Conservation (phyloP, 1,139 yeast species). For the Hyphopichia buzzinii region DNA sequence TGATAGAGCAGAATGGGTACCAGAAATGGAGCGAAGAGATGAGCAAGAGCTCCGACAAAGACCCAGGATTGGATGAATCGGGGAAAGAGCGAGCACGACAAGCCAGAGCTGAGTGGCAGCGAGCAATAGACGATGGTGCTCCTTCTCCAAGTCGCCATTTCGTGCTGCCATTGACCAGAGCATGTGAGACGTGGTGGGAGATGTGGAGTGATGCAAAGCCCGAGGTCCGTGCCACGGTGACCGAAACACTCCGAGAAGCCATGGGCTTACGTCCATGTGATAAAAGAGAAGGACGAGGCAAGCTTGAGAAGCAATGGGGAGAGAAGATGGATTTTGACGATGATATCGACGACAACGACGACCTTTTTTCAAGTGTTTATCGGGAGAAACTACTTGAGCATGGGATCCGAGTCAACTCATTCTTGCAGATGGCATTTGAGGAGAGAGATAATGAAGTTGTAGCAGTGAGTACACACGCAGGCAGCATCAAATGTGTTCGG, state of each 20-base stretch:
- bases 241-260: conserved; percentile 67
- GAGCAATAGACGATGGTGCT: conserved; percentile 48
- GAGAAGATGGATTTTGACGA: conserved; percentile 39
- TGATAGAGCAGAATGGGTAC: conserved; percentile 56
- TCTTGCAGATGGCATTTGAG: conserved; percentile 48
- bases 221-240: conserved; percentile 32
- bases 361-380: conserved; percentile 32
- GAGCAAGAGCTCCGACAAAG: conserved; percentile 34
- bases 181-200: conserved; percentile 53
- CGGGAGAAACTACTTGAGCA: conserved; percentile 51
- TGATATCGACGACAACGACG: conserved; percentile 49
- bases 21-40: conserved; percentile 48
- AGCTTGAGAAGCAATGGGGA: conserved; percentile 23
- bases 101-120: conserved; percentile 45
- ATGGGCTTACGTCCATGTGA: conserved; percentile 70
- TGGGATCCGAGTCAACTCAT: conserved; percentile 43
- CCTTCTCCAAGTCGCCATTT: conserved; percentile 57
- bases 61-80: conserved; percentile 58
- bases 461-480: conserved; percentile 53
- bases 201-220: conserved; percentile 50
- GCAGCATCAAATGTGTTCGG: conserved; percentile 48
- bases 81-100: conserved; percentile 52
- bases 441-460: conserved; percentile 33
- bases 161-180: conserved; percentile 68
- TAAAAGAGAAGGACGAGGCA: conserved; percentile 48